Percentiles rank a stretch among this genome's conserved stretches.
phyloP scores from a whole-genome alignment of 352 stramenopile genomes.

The Pythium phragmitis region DNA sequence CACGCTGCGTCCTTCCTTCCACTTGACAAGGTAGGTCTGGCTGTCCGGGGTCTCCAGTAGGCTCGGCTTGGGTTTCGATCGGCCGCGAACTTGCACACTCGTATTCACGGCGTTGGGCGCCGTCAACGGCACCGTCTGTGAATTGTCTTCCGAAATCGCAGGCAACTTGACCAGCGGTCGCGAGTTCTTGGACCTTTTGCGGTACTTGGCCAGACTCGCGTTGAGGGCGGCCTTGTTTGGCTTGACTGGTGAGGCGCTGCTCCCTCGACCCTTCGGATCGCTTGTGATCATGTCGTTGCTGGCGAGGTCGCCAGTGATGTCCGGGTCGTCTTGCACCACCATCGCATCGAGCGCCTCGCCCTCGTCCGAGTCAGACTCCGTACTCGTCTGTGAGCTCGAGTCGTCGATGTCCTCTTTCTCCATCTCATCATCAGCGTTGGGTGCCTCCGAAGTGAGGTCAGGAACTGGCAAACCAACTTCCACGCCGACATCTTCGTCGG shows the following conservation, averaged over 20 bases:
- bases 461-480: conserved; percentile 17
- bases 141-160: conserved; percentile 52
- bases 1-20: conserved; percentile 87
- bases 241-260: conserved; percentile 20
- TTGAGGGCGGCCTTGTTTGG: conserved; percentile 30
- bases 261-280: conserved; percentile 22
- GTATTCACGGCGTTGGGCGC: conserved; percentile 84
- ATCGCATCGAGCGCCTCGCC: conserved; percentile 19
- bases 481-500: not conserved
- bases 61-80: conserved; percentile 70
- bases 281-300: conserved; percentile 55
- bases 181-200: conserved; percentile 73
- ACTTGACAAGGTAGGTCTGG: conserved; percentile 85
- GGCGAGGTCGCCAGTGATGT: conserved; percentile 31
- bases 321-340: conserved; percentile 27
- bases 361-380: conserved; percentile 22
- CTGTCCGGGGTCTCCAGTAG: conserved; percentile 82
- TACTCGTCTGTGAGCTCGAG: conserved; percentile 15
- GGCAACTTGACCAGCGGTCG: conserved; percentile 62
- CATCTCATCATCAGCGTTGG: not conserved
- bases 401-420: conserved; percentile 22
- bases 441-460: not conserved
- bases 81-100: conserved; percentile 77
- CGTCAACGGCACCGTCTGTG: conserved; percentile 73
- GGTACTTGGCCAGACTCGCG: conserved; percentile 74